Evolutionary conservation across 2,329 filamentous ascomycete species (phyloP).

Genomic region (Phoma sp.): DNA sequence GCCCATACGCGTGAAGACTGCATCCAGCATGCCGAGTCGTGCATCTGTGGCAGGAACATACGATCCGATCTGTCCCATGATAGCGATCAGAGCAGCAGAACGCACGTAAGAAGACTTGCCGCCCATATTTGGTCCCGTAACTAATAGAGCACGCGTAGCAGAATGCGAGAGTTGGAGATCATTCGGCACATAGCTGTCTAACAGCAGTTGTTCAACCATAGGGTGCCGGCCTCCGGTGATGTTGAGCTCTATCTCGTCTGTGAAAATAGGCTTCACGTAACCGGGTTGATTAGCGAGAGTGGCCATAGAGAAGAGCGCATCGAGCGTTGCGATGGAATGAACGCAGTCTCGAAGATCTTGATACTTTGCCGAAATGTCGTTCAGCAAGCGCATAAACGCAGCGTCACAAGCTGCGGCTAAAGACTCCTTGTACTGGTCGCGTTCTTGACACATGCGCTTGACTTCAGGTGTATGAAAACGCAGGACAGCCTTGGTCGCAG

Average conservation of each 20-base stretch:
- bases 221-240: constrained; percentile 84
- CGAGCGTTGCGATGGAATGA: constrained; percentile 82
- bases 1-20: constrained; percentile 94
- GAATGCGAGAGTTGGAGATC: constrained; percentile 71
- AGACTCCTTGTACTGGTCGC: constrained; percentile 93
- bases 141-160: constrained; percentile 74
- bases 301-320: constrained; percentile 88
- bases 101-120: constrained; percentile 98
- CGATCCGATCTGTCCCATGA: constrained; percentile 93
- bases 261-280: constrained; percentile 80
- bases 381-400: constrained; percentile 77
- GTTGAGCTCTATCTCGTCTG: constrained; percentile 70
- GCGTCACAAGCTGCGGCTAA: constrained; percentile 89
- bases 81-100: constrained; percentile 85
- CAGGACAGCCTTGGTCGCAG: constrained; percentile 88
- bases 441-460: constrained; percentile 79
- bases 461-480: constrained; percentile 96
- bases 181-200: constrained; percentile 91
- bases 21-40: constrained; percentile 82
- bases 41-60: constrained; percentile 85
- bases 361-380: constrained; percentile 81
- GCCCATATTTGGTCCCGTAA: constrained; percentile 98
- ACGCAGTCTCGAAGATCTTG: constrained; percentile 89
- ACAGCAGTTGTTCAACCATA: constrained; percentile 90
- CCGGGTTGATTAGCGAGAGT: constrained; percentile 85